Base-by-base conservation (phyloP, 805 yeast genomes). In the Blastobotrys attinorum region DNA sequence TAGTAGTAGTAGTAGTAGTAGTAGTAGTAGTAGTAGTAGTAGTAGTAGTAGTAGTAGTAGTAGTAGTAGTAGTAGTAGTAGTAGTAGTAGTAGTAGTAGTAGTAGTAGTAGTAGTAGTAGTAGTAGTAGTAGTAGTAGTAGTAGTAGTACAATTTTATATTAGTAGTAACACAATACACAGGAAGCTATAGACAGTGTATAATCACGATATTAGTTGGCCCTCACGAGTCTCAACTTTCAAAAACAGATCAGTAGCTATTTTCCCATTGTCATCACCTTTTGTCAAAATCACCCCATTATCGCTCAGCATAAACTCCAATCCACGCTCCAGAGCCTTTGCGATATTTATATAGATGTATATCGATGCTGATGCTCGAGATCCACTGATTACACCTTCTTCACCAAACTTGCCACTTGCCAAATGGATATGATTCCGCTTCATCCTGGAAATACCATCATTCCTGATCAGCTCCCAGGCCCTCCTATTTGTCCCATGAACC, bases 381-480 rank as follows among this genome's bases (percentile, higher is more conserved):
- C 97, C 97, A 48, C 89, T 78, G 11, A 81, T 69, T 11, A 80
- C 80, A 13, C 63, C 58, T 3, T 59, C 58, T 3, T 67, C 66
- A 2, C 68, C 64, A 1, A 76, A 72, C 7, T 75, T 52, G 10
- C 80, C 81, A 1, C 76, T 65, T 0, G 97, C 85, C 58, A 90
- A 71, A 63, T 92, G 98, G 15, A 92, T 77, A 60, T 92, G 97
- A 51, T 81, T 81, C 54, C 98, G 67, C 25, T 61, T 64, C 96
- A 88, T 85, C 47, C 63, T 69, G 13, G 72, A 70, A 20, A 92
- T 63, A 0, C 86, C 88, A 0, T 77, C 77, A 3, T 70, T 52
- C n/a, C 71, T 44, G 3, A 84, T 84, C 17, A 57, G 45, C 1
- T 63, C 55, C 51, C 83, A 64, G 22, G 73, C 76, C 2, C 60